phyloP scores from a whole-genome alignment of 805 yeast genomes.

The Candida ipomoeae region DNA sequence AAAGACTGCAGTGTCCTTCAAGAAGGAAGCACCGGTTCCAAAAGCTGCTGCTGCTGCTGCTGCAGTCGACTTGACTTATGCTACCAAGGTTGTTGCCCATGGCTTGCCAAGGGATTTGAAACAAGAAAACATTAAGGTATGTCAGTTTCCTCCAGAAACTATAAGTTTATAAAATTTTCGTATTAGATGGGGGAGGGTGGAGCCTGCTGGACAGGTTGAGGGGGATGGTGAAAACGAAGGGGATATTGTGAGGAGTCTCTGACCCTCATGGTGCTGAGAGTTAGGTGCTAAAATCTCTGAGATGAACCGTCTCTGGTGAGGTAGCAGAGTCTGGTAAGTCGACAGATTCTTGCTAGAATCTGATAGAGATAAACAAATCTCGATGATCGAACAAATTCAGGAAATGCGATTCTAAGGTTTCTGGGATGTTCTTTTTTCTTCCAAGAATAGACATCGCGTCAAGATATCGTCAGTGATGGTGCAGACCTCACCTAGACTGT shows the following conservation, averaged over 20 bases:
- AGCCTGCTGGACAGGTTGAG: slow-evolving; percentile 5
- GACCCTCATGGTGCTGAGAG: not conserved
- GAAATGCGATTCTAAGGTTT: not conserved
- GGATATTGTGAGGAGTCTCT: not conserved
- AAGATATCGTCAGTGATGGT: not conserved
- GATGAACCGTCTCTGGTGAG: too few relatives aligned
- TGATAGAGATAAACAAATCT: not conserved
- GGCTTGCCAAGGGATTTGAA: slow-evolving; percentile 82
- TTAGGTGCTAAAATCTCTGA: not conserved
- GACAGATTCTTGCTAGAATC: not conserved
- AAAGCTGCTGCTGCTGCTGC: slow-evolving; percentile 21
- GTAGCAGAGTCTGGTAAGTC: too few relatives aligned
- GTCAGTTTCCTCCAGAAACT: slow-evolving; percentile 33
- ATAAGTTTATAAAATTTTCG: not conserved
- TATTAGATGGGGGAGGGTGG: not conserved
- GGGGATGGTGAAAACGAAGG: not conserved
- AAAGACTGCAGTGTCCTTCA: slow-evolving; percentile 24
- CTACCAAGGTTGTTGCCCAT: slow-evolving; percentile 81
- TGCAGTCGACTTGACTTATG: slow-evolving; percentile 46
- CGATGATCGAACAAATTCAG: too few relatives aligned
- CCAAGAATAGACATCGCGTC: not conserved
- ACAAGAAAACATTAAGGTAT: slow-evolving; percentile 80
- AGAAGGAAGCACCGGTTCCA: slow-evolving; percentile 30
- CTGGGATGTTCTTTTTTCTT: not conserved
- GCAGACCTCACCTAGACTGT: not conserved